Percentiles rank a stretch among this genome's conserved stretches.
phyloP scores from a whole-genome alignment of 2,329 filamentous ascomycete genomes.

The Diaporthe vaccinii region DNA sequence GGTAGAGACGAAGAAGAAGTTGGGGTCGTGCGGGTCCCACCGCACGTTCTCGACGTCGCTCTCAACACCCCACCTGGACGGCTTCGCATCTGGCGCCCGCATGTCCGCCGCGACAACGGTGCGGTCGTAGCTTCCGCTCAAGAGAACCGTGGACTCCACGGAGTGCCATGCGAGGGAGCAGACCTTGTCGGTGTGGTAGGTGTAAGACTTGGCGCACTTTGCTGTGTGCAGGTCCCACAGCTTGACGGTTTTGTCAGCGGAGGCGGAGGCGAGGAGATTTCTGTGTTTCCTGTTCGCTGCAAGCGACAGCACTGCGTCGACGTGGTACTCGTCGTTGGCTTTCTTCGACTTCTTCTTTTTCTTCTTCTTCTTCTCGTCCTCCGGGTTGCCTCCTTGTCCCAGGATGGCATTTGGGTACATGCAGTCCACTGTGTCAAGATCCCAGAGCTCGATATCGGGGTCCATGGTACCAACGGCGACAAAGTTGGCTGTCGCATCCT shows the following conservation, averaged over 20 bases:
- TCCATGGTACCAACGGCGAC: conserved; percentile 98
- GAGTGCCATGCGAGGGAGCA: conserved; percentile 96
- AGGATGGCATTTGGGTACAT: conserved; percentile 99
- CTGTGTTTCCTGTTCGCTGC: conserved; percentile 94
- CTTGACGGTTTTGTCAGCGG: conserved; percentile 97
- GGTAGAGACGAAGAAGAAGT: conserved; percentile 96
- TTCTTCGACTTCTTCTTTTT: conserved; percentile 93
- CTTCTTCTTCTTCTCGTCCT: conserved; percentile 78
- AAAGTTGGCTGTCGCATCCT: conserved; percentile 84
- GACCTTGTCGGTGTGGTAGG: conserved; percentile 97
- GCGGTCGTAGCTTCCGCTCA: conserved; percentile 95
- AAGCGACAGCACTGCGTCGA: conserved; percentile 91
- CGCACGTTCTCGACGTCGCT: conserved; percentile 93
- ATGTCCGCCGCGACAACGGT: conserved; percentile 97
- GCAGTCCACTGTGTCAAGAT: conserved; percentile 94
- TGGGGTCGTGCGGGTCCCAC: conserved; percentile 93
- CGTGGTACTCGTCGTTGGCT: conserved; percentile 91
- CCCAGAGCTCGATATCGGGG: conserved; percentile 98
- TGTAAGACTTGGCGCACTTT: conserved; percentile 95
- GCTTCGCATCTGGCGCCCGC: conserved; percentile 87
- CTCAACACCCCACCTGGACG: conserved; percentile 91
- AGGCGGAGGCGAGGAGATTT: conserved; percentile 93
- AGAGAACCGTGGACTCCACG: conserved; percentile 85
- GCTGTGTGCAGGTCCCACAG: conserved; percentile 96
- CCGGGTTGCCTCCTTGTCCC: conserved; percentile 75